These are phyloP conservation scores for Tetrapisispora pingtungensis DNA, from an alignment of 805 yeast genomes.

Conservation along the genomic window DNA sequence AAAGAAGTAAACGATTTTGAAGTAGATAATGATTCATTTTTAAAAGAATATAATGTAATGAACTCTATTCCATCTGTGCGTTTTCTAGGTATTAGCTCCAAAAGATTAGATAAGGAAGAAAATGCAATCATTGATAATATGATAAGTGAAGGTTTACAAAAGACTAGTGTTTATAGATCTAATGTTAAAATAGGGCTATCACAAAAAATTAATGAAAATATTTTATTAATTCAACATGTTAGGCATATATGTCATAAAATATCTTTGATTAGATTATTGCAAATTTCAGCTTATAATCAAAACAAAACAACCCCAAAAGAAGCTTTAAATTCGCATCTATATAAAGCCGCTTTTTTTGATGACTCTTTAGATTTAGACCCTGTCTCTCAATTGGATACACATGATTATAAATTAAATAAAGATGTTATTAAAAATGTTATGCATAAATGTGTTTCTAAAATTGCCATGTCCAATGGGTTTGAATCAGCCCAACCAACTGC, in stretches of 20 bases:
- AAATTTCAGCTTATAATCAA: slow-evolving; percentile 29
- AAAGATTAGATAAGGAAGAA: slow-evolving; percentile 37
- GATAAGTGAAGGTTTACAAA: slow-evolving; percentile 28
- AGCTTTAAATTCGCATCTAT: slow-evolving; percentile 12
- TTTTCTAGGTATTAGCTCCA: slow-evolving; percentile 44
- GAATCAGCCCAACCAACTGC: slow-evolving; percentile 76
- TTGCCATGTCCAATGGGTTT: slow-evolving; percentile 87
- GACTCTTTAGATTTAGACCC: slow-evolving; percentile 72
- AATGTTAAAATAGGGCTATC: slow-evolving; percentile 48
- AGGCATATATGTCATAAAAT: slow-evolving; percentile 83
- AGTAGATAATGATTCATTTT: slow-evolving; percentile 47
- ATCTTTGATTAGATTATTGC: slow-evolving; percentile 81
- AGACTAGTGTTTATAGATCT: slow-evolving; percentile 31
- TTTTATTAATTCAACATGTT: slow-evolving; percentile 75
- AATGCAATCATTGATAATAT: slow-evolving; percentile 34
- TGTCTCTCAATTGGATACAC: slow-evolving; percentile 61
- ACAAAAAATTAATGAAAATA: slow-evolving; percentile 51
- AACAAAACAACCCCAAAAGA: slow-evolving; percentile 10
- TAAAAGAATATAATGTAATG: slow-evolving; percentile 74
- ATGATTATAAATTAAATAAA: slow-evolving; percentile 45
- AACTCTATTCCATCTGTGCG: slow-evolving; percentile 67
- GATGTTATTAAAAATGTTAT: slow-evolving; percentile 57
- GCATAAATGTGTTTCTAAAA: slow-evolving; percentile 59
- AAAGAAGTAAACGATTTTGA: slow-evolving; percentile 37
- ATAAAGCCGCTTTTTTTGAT: slow-evolving; percentile 36